These are phyloP conservation scores for Tuber borchii DNA, from an alignment of 495 filamentous ascomycete species.

Conservation along the genomic window DNA sequence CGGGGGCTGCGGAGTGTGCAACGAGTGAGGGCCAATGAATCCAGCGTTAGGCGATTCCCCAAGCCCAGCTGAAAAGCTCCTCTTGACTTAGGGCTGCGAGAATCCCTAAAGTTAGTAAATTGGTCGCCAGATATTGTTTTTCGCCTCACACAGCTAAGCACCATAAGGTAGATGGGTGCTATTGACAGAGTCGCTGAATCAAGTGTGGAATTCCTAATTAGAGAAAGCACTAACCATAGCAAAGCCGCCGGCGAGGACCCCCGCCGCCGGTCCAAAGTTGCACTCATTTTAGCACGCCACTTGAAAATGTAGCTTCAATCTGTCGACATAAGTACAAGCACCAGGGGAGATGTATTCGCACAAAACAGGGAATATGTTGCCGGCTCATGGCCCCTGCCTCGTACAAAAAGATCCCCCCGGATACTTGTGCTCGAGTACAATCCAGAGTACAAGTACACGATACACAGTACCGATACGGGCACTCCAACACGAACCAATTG, in stretches of 20 bases:
- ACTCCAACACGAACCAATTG: no score
- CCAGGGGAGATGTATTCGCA: no score
- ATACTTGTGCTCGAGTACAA: no score
- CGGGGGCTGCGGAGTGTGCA: not conserved
- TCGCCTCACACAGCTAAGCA: not conserved
- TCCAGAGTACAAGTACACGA: no score
- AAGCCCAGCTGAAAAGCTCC: not conserved
- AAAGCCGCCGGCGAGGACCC: not conserved
- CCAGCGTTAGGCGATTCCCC: not conserved
- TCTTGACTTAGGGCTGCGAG: not conserved
- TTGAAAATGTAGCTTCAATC: not conserved
- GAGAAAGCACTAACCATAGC: not conserved
- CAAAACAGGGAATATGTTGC: no score
- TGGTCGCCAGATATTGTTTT: not conserved
- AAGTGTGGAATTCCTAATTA: not conserved
- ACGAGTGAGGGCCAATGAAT: not conserved
- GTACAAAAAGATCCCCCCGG: no score
- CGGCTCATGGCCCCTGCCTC: no score
- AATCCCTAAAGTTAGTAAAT: no score
- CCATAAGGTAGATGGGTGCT: not conserved
- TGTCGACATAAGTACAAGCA: no score
- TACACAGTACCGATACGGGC: no score
- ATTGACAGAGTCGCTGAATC: not conserved
- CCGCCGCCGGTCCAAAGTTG: no score
- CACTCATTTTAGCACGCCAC: no score